Percentiles rank a stretch among this genome's conserved stretches.
Conservation (phyloP, 441 rosid species). For the Melastoma candidum region DNA sequence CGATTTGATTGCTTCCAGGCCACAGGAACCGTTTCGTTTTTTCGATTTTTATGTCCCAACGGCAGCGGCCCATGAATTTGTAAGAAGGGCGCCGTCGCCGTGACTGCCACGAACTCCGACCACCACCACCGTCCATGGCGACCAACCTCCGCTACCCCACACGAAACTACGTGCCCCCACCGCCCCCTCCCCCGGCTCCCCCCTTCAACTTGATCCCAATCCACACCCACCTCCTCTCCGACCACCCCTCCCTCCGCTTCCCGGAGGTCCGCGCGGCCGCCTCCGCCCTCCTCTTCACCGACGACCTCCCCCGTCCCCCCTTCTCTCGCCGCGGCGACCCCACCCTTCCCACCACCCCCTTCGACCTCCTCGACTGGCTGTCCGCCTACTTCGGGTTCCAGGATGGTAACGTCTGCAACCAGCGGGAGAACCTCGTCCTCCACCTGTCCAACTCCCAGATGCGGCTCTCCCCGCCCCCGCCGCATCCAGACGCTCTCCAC, state of each 20-base stretch:
- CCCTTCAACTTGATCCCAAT: constrained; percentile 20
- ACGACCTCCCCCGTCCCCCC: constrained; percentile 19
- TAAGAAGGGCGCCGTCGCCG: not conserved
- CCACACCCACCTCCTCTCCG: constrained; percentile 10
- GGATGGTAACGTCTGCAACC: constrained; percentile 20
- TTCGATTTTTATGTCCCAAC: too few relatives aligned
- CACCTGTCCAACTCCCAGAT: constrained; percentile 24
- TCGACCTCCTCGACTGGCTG: constrained; percentile 21
- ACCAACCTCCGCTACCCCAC: constrained; percentile 3
- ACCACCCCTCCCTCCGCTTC: constrained; percentile 22
- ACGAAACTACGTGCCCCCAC: not conserved
- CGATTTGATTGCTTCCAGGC: too few relatives aligned
- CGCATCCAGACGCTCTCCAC: constrained; percentile 7
- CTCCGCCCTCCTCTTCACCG: constrained; percentile 18
- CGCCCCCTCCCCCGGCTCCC: constrained; percentile 4
- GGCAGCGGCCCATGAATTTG: not conserved
- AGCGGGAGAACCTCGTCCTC: constrained; percentile 23
- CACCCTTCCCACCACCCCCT: not conserved
- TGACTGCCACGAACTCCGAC: not conserved
- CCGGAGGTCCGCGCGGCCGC: constrained; percentile 18
- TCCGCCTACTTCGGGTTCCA: constrained; percentile 19
- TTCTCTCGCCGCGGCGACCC: constrained; percentile 6
- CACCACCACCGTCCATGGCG: constrained; percentile 2
- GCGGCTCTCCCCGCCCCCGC: constrained; percentile 15
- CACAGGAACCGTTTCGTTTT: too few relatives aligned